A percentile compares a stretch with the other conserved stretches of the same genome.
phyloP scores from a whole-genome alignment of 208 protist genomes.

The Sergeia podlipaevii region DNA sequence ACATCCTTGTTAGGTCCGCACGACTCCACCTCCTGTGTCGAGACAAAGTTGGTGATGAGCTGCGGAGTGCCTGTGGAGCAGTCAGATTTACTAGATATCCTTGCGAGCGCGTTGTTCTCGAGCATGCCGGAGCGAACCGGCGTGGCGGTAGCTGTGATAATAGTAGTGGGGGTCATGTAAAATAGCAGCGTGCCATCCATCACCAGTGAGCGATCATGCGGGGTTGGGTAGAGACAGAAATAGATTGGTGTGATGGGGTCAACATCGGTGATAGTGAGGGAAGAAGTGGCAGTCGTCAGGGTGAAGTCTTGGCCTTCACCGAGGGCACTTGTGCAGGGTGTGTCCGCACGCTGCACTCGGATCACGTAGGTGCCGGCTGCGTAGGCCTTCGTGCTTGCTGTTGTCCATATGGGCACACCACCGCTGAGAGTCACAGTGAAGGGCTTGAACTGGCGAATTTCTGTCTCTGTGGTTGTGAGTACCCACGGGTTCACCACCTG shows the following conservation, averaged over 20 bases:
- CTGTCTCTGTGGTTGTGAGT: slow-evolving; percentile 16
- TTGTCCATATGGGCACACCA: slow-evolving; percentile 11
- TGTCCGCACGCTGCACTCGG: too few relatives aligned
- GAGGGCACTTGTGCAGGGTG: too few relatives aligned
- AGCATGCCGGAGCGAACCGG: slow-evolving; percentile 24
- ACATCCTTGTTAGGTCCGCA: slow-evolving; percentile 24
- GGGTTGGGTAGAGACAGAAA: slow-evolving; percentile 22
- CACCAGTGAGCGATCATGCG: slow-evolving; percentile 20
- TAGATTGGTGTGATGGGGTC: slow-evolving; percentile 2
- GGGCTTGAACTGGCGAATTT: slow-evolving; percentile 31
- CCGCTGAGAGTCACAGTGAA: slow-evolving; percentile 27
- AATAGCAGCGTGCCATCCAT: slow-evolving; percentile 20
- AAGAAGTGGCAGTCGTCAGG: not conserved
- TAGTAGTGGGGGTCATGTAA: slow-evolving; percentile 54
- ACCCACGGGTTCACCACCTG: slow-evolving; percentile 29
- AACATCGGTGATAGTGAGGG: not conserved
- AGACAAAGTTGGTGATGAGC: slow-evolving; percentile 16
- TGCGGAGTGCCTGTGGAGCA: slow-evolving; percentile 25
- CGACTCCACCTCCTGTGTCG: slow-evolving; percentile 27
- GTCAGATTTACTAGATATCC: slow-evolving; percentile 22
- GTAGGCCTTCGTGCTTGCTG: too few relatives aligned
- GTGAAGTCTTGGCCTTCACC: too few relatives aligned
- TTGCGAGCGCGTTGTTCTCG: slow-evolving; percentile 16
- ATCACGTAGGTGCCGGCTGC: too few relatives aligned
- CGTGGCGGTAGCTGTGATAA: slow-evolving; percentile 35